These are phyloP conservation scores for Rheum nobile DNA, from an alignment of 148 eudicot genomes.

Conservation along the genomic window DNA sequence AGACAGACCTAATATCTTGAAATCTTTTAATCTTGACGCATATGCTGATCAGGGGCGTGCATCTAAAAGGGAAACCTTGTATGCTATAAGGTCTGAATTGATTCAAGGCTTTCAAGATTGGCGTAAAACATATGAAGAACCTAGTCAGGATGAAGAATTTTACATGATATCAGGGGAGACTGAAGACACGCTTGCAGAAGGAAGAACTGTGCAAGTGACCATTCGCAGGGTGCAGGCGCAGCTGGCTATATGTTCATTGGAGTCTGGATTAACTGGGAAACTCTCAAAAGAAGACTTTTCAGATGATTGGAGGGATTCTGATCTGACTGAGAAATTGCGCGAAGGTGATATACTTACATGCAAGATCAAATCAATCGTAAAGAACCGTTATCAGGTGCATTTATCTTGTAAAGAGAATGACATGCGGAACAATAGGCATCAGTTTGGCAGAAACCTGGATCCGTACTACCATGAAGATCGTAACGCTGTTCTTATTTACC, in stretches of 20 bases:
- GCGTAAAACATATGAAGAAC: constrained; percentile 63
- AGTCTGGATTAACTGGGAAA: constrained; percentile 80
- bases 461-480: constrained; percentile 80
- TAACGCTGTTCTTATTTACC: constrained; percentile 37
- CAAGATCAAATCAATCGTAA: constrained; percentile 55
- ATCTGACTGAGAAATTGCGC: constrained; percentile 74
- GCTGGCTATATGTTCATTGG: constrained; percentile 67
- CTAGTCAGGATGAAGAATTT: constrained; percentile 71
- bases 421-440: constrained; percentile 45
- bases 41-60: constrained; percentile 52
- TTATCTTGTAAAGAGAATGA: constrained; percentile 74
- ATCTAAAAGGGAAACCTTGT: constrained; percentile 65
- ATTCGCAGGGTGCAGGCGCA: constrained; percentile 79
- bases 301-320: constrained; percentile 80
- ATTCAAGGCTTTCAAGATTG: constrained; percentile 92
- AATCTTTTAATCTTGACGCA: constrained; percentile 42
- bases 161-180: constrained; percentile 88
- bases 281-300: constrained; percentile 67
- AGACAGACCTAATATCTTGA: constrained; percentile 61
- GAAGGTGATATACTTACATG: constrained; percentile 86
- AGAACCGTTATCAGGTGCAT: constrained; percentile 66
- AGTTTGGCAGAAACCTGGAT: constrained; percentile 37
- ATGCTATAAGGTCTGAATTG: constrained; percentile 62
- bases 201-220: constrained; percentile 81
- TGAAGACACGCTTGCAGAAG: constrained; percentile 76